phyloP scores from a whole-genome alignment of 169 alveolate species.

The Blepharisma undulans region DNA sequence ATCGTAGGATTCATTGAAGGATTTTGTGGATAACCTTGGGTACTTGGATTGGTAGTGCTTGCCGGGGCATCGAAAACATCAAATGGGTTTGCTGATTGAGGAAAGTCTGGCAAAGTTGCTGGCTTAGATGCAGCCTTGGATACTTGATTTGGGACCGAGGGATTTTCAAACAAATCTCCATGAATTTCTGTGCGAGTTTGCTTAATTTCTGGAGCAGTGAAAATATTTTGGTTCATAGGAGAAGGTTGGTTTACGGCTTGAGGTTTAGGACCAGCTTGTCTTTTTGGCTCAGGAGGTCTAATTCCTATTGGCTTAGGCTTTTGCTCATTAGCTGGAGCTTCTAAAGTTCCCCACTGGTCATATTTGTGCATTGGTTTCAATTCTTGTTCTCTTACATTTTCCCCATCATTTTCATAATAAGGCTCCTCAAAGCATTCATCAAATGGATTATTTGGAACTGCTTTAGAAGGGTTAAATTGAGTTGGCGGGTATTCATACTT shows the following conservation, averaged over 20 bases:
- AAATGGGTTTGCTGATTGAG: conserved; percentile 22
- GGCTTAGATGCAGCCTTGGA: not conserved
- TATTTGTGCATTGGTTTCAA: not conserved
- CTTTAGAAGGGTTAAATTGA: not conserved
- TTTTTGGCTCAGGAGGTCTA: not conserved
- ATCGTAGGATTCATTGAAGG: not conserved
- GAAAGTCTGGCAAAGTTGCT: not conserved
- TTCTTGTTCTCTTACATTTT: not conserved
- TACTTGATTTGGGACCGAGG: not conserved
- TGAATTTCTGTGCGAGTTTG: not conserved
- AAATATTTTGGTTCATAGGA: not conserved
- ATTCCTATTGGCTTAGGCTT: not conserved
- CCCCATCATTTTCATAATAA: not conserved
- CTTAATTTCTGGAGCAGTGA: not conserved
- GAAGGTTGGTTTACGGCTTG: not conserved
- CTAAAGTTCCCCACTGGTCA: not conserved
- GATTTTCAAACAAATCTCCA: conserved; percentile 30
- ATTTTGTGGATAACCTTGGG: not conserved
- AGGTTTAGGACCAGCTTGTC: not conserved
- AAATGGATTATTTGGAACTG: not conserved
- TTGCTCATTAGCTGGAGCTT: not conserved
- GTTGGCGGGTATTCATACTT: not conserved
- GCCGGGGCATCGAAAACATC: not conserved
- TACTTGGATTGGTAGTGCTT: not conserved
- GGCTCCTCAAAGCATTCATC: conserved; percentile 16